These are phyloP conservation scores for Ensete ventricosum DNA, from an alignment of 176 grass and related monocot species.

Conservation along the genomic window DNA sequence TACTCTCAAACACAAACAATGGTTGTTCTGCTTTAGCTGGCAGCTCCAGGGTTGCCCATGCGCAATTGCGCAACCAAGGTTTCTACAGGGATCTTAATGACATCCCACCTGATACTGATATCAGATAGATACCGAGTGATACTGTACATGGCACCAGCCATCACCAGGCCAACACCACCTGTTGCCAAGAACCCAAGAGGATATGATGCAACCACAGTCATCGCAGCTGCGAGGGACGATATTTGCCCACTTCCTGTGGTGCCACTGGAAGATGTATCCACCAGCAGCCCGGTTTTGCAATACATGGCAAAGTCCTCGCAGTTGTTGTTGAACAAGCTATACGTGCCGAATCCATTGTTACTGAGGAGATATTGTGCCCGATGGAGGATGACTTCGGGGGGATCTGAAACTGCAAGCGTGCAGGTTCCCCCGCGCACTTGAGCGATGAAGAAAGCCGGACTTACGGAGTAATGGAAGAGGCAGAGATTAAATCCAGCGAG, in stretches of 20 bases:
- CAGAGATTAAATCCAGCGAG: conserved; percentile 52
- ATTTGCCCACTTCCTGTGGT: conserved; percentile 68
- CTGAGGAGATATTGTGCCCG: conserved; percentile 51
- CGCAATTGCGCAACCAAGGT: neutral
- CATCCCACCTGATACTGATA: conserved; percentile 1
- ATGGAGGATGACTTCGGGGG: conserved; percentile 27
- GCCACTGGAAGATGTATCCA: conserved; percentile 46
- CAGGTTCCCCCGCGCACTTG: conserved; percentile 84
- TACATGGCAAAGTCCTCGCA: conserved; percentile 92
- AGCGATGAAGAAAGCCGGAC: conserved; percentile 58
- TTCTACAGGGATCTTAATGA: neutral
- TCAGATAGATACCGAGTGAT: conserved; percentile 2
- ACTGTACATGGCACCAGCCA: conserved; percentile 37
- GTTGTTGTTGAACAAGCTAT: conserved; percentile 83
- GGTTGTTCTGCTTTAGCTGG: no score
- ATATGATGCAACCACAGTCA: conserved; percentile 38
- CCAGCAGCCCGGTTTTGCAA: conserved; percentile 74
- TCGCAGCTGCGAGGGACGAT: conserved; percentile 37
- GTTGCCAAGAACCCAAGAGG: conserved; percentile 55
- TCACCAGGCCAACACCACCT: conserved; percentile 25
- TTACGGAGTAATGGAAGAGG: conserved; percentile 51
- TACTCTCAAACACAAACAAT: no score
- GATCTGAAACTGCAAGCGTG: conserved; percentile 59
- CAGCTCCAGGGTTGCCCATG: neutral
- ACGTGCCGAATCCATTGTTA: conserved; percentile 50